Percentiles rank a stretch among this genome's conserved stretches.
phyloP scores from a whole-genome alignment of 2,329 filamentous ascomycete species.

The Ophiostoma angusticollis region DNA sequence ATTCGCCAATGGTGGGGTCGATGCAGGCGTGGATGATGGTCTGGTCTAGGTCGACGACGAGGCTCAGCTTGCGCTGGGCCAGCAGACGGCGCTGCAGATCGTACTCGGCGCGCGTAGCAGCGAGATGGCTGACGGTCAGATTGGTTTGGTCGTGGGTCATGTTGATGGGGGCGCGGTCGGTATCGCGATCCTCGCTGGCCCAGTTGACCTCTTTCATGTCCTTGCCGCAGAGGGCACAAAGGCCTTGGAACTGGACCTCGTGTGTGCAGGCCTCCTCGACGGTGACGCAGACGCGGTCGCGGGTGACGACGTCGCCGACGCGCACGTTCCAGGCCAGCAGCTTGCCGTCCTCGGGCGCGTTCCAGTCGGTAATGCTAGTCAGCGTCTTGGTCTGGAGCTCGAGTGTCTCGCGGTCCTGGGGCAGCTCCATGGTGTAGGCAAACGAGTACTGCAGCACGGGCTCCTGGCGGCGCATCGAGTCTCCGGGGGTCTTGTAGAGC shows the following conservation, averaged over 20 bases:
- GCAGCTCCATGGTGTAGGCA: slow-evolving; percentile 63
- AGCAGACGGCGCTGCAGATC: slow-evolving; percentile 76
- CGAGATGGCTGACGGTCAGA: slow-evolving; percentile 69
- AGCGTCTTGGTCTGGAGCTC: slow-evolving; percentile 54
- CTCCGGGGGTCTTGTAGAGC: slow-evolving; percentile 63
- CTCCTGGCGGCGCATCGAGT: slow-evolving; percentile 62
- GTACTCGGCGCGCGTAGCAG: slow-evolving; percentile 72
- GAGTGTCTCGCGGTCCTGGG: slow-evolving; percentile 42
- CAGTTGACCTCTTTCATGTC: slow-evolving; percentile 90
- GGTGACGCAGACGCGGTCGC: slow-evolving; percentile 49
- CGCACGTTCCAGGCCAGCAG: slow-evolving; percentile 64
- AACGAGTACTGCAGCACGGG: slow-evolving; percentile 80
- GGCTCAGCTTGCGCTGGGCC: slow-evolving; percentile 67
- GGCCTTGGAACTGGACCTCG: slow-evolving; percentile 77
- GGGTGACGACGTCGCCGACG: slow-evolving; percentile 50
- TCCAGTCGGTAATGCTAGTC: slow-evolving; percentile 63
- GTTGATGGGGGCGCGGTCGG: slow-evolving; percentile 79
- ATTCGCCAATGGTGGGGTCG: slow-evolving; percentile 90
- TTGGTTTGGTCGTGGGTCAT: slow-evolving; percentile 87
- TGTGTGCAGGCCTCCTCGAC: slow-evolving; percentile 88
- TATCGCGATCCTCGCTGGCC: slow-evolving; percentile 66
- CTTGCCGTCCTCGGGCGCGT: slow-evolving; percentile 70
- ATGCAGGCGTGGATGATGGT: slow-evolving; percentile 98
- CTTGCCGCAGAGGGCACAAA: slow-evolving; percentile 86
- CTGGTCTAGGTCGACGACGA: slow-evolving; percentile 95